Evolutionary conservation across 352 stramenopile genomes (phyloP), one percentile per base, ranked within the genome.

Genomic region (Globisporangium nagaii): DNA sequence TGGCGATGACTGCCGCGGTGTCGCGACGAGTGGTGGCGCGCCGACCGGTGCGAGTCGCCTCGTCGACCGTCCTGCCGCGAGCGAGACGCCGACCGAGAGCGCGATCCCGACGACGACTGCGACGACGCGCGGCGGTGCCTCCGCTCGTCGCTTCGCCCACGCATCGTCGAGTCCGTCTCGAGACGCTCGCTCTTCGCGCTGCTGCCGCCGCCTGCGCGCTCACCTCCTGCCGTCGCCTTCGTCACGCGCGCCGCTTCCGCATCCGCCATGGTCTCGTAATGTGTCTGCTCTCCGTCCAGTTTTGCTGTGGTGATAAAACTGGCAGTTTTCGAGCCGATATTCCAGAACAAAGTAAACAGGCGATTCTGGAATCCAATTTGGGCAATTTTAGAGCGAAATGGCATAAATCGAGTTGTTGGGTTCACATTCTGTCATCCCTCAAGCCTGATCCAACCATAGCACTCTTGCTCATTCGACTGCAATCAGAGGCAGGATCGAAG

Each of bases 41-140:
- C 31, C 12, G 39, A 34, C 2, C 51, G 51, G 13, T 40, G 35
- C 15, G 27, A 34, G 1, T 54, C 45, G 0, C 55, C 52, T 19
- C 28, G 40, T 6, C 53, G 24, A 37, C 17, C 12, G 1, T 34
- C 41, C 20, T 22, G 56, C 36, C 58, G 43, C 20, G 60, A 43
- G 5, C 61, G 70, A 31, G 47, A 44, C n/a, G 53, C 44, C 25
- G 66, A 76, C 11, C 71, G 64, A 6, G 58, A 65, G 24, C 52
- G 42, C 1, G 58, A 62, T 19, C 51, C 15, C 12, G 54, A 54
- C 22, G 40, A 35, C 48, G 43, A 49, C 12, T 15, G 13, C 22
- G 34, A 45, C n/a, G 47, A 17, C 13, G 43, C 34, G 13, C 17
- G 43, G 35, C 17, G 48, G n/a, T 17, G 48, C 28, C 37, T 32